Evolutionary conservation across 148 eudicot genomes (phyloP).

Genomic region (Amaranthus palmeri): DNA sequence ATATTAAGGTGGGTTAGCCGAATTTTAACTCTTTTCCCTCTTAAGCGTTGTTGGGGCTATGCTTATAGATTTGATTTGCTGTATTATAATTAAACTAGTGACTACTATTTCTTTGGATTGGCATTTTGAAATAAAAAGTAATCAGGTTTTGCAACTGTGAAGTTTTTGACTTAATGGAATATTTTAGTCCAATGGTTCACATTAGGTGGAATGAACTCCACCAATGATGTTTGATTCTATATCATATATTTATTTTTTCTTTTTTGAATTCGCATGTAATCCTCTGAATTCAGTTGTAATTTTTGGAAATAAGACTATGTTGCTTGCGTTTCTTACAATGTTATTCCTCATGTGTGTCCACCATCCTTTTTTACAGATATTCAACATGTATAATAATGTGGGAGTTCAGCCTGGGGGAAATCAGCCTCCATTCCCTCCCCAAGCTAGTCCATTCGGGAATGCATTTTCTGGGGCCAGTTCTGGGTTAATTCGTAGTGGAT

Average conservation of each 20-base stretch:
- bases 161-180: no score
- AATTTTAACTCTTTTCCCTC: no score
- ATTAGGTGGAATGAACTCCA: no score
- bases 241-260: background rate
- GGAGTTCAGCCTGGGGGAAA: constrained; percentile 62
- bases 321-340: background rate
- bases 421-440: constrained; percentile 43
- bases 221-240: no score
- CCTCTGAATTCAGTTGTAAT: background rate
- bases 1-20: no score
- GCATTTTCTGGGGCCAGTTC: constrained; percentile 72
- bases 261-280: background rate
- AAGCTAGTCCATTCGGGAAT: constrained; percentile 75
- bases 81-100: no score
- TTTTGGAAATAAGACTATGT: background rate
- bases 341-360: background rate
- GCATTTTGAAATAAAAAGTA: no score
- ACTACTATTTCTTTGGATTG: no score
- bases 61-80: no score
- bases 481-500: constrained; percentile 75
- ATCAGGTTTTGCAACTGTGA: no score
- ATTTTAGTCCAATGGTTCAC: no score
- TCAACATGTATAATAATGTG: constrained; percentile 73
- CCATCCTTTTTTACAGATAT: constrained; percentile 2
- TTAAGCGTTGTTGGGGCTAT: no score